phyloP scores from a whole-genome alignment of 345 rosid species.

The Corymbia maculata region DNA sequence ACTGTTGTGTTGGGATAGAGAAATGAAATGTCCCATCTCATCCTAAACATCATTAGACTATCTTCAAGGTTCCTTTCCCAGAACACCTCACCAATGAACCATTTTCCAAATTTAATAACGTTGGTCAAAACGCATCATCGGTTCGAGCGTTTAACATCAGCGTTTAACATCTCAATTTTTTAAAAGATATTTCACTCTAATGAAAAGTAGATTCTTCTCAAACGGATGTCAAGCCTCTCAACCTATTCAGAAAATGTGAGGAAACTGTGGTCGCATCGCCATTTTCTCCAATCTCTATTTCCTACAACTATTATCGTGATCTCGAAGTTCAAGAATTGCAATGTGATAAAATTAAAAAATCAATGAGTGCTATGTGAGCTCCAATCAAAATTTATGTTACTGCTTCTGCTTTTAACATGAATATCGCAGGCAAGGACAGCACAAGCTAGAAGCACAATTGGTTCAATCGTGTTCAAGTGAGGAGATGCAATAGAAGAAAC shows the following conservation, averaged over 20 bases:
- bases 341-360: neutral
- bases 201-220: neutral
- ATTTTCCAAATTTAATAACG: neutral
- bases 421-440: neutral
- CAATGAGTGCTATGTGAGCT: neutral
- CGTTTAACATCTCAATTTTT: neutral
- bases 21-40: neutral
- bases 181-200: neutral
- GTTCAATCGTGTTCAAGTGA: neutral
- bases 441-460: neutral
- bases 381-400: neutral
- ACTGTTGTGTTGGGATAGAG: neutral
- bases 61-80: neutral
- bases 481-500: neutral
- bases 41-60: neutral
- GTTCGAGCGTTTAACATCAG: neutral
- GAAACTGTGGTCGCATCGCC: neutral
- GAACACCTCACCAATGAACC: neutral
- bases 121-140: neutral
- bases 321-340: neutral
- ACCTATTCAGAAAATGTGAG: neutral
- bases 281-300: neutral
- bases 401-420: neutral
- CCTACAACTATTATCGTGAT: neutral
- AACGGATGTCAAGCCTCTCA: neutral